Evolutionary conservation across 2,329 filamentous ascomycete species (phyloP).

Genomic region (Coniella vitis): DNA sequence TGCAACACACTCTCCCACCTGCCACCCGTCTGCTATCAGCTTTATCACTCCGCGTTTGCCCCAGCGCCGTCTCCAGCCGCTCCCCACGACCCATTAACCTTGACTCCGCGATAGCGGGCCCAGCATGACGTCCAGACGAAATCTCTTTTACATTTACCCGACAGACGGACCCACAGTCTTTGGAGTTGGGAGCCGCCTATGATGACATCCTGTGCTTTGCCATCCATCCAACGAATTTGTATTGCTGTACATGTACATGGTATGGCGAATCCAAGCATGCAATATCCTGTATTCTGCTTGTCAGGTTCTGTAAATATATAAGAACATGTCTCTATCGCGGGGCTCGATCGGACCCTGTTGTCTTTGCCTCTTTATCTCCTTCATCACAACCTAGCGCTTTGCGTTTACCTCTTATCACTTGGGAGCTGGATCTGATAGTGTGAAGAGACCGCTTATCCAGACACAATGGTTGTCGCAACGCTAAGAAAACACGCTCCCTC

Average conservation of each 20-base stretch:
- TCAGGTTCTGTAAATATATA: neutral
- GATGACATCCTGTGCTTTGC: constrained; percentile 1
- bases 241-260: too few species aligned
- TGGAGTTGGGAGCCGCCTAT: constrained; percentile 7
- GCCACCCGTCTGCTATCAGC: constrained; percentile 4
- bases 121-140: constrained; percentile 15
- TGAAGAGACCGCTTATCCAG: constrained; percentile 1
- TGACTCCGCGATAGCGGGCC: constrained; percentile 14
- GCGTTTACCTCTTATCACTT: neutral
- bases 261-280: too few species aligned
- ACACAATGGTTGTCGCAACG: constrained; percentile 9
- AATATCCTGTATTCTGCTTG: too few species aligned
- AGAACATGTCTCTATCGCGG: neutral
- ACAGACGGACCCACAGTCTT: constrained; percentile 6
- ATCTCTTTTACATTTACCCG: constrained; percentile 14
- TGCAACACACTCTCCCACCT: constrained; percentile 6
- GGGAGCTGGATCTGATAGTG: neutral
- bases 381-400: neutral
- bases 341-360: too few species aligned
- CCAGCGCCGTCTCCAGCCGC: constrained; percentile 10
- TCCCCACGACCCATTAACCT: constrained; percentile 14
- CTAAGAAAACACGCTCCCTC: constrained; percentile 7
- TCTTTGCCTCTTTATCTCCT: too few species aligned
- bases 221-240: neutral
- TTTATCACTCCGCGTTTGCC: constrained; percentile 16